Base-by-base conservation (phyloP, 2,329 filamentous ascomycete species). In the Gaeumannomyces sp. region DNA sequence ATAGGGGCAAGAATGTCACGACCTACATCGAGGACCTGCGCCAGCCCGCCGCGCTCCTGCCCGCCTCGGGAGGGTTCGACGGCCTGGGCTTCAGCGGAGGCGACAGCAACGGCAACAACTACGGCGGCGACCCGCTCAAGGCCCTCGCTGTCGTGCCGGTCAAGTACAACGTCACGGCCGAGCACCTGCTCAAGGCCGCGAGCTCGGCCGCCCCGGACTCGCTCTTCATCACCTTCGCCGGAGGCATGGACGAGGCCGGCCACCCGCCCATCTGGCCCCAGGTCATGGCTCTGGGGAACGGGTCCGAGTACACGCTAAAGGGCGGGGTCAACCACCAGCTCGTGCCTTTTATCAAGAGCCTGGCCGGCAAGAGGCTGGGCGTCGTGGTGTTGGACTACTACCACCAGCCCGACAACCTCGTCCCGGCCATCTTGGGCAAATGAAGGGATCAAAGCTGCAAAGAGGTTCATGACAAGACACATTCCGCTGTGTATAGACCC, bases 311-410 rank as follows among this genome's bases (percentile, higher is more conserved):
- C 11, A 79, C 78, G 33, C 78, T 76, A 1, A 59, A 70, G 1
- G 75, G 33, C n/a, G 31, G 60, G 3, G 33, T 35, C n/a, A 62
- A 62, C 60, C 6, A 38, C 4, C 59, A 65, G 62, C 53, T 59
- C 22, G 28, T 58, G 56, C 19, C 33, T 19, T 45, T 58, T 31
- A 67, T 83, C 31, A 65, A 73, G 62, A 60, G 67, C 4, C 67
- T 77, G 65, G 74, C 72, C 59, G 79, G 80, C 2, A 76, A 78
- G 70, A 74, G 81, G 62, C 62, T 83, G n/a, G 81, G 81, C 0
- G 79, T 83, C 66, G 76, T 83, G 19, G 81, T 84, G 73, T 76
- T 84, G 71, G 81, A 83, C 68, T 83, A 80, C 67, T 84, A 76
- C 68, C 77, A 82, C 59, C 70, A 76, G 67, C 80, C 79, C 0